Evolutionary conservation across 2,329 filamentous ascomycete genomes (phyloP), one percentile per base, ranked within the genome.

Genomic region (Aspergillus sp.): DNA sequence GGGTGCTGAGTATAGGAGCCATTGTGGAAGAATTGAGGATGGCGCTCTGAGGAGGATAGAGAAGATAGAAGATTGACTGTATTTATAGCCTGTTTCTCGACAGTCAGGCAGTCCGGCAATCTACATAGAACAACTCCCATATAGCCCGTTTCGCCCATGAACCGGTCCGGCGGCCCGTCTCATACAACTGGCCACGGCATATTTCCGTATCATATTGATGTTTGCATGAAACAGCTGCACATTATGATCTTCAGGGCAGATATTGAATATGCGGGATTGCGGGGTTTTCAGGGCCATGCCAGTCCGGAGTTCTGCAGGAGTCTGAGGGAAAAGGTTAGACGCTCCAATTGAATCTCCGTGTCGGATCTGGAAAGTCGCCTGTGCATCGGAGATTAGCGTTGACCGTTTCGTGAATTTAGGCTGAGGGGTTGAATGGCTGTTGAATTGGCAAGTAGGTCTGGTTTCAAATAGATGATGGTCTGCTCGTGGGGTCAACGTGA

Each of bases 1-100:
- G 39, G 15, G 52, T 34, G 9, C 58, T 41, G 9, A 64, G 26
- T 17, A 53, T 47, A 47, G 58, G 61, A 18, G 53, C 56, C 65
- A 68, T 68, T 47, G 22, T 18, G 42, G 30, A n/a, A 41, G 22
- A 11, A 3, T 43, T 43, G 41, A 11, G 12, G 15, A 5, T 4
- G 13, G 22, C 26, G 8, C 12, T 47, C 24, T 32, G 22, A 5
- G n/a, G 22, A 9, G 13, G 2, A 44, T n/a, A 15, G 26, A 13
- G 8, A n/a, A 11, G n/a, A n/a, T 5, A 32, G 18, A 47, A 2
- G 13, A 17, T 9, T 39, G 36, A n/a, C 13, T 39, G 36, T 39
- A 39, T 39, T 39, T 39, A 39, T 39, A 39, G 7, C 4, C 2
- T 39, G 6, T 6, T 39, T 39, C 9, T 2, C n/a, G 17, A 39